These are phyloP conservation scores for Fusarium mangiferae DNA, from an alignment of 2,329 filamentous ascomycete genomes.

Conservation along the genomic window DNA sequence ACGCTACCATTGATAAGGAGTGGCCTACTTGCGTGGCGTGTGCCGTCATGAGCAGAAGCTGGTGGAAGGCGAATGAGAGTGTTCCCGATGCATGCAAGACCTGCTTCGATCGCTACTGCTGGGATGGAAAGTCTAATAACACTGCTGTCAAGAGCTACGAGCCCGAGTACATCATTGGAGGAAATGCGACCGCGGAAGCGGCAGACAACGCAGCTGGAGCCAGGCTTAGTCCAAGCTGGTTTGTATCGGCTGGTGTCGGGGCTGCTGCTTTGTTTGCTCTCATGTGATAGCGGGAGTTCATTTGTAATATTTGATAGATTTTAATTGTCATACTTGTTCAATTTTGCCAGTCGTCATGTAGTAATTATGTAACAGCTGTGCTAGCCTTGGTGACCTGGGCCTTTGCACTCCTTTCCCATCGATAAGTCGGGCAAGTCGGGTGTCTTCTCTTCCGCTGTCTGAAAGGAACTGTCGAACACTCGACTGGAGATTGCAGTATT, in stretches of 20 bases:
- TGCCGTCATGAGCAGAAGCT: conserved; percentile 81
- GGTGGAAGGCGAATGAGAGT: conserved; percentile 73
- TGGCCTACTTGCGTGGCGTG: conserved; percentile 93
- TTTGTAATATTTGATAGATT: neutral
- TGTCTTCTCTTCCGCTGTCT: neutral
- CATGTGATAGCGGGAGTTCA: neutral
- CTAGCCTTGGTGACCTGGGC: neutral
- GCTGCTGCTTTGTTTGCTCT: neutral
- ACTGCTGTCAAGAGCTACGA: conserved; percentile 48
- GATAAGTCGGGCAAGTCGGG: accelerated
- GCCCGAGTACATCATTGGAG: conserved; percentile 42
- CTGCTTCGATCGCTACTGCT: conserved; percentile 90
- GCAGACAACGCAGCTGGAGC: neutral
- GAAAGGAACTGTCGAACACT: accelerated
- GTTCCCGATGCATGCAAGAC: conserved; percentile 76
- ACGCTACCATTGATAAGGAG: conserved; percentile 75
- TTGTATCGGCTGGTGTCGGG: conserved; percentile 1
- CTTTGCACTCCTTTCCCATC: neutral
- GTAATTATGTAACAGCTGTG: neutral
- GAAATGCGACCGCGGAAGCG: conserved; percentile 28
- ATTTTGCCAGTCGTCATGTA: accelerated
- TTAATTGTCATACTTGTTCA: neutral
- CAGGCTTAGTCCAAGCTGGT: neutral
- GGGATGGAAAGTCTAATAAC: conserved; percentile 76
- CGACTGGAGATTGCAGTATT: accelerated